A percentile compares a stretch with the other conserved stretches of the same genome.
Conservation (phyloP, 2,329 filamentous ascomycete genomes). For the Trichoderma koningiopsis region DNA sequence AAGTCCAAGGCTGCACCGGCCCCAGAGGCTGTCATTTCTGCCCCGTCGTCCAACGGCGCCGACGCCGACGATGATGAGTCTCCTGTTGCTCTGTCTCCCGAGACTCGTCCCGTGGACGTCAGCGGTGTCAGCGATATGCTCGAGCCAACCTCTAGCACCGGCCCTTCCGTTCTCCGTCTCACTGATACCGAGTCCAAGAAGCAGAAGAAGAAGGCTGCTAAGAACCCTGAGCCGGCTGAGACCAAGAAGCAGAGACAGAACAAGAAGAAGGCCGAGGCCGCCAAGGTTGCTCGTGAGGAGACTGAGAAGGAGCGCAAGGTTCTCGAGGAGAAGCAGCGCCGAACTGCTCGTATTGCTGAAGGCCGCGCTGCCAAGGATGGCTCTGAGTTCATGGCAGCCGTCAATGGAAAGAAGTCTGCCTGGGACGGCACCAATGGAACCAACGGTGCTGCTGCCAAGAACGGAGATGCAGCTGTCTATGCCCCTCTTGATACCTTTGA, state of each 20-base stretch:
- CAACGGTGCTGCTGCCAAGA: slow-evolving; percentile 32
- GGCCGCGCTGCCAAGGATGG: slow-evolving; percentile 84
- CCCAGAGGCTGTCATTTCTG: slow-evolving; percentile 10
- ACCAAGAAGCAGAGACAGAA: slow-evolving; percentile 97
- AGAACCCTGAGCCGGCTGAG: slow-evolving; percentile 68
- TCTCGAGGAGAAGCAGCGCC: slow-evolving; percentile 79
- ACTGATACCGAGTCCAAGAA: slow-evolving; percentile 67
- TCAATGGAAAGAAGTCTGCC: slow-evolving; percentile 45
- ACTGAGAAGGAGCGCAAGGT: slow-evolving; percentile 77
- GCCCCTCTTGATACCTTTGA: slow-evolving; percentile 64
- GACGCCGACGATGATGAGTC: slow-evolving; percentile 82
- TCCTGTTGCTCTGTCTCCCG: slow-evolving; percentile 45
- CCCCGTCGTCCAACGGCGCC: slow-evolving; percentile 70
- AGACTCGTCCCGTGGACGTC: slow-evolving; percentile 57
- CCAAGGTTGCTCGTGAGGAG: slow-evolving; percentile 73
- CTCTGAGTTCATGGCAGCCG: slow-evolving; percentile 55
- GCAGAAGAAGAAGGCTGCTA: slow-evolving; percentile 65
- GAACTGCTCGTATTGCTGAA: slow-evolving; percentile 77
- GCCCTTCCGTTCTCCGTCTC: slow-evolving; percentile 76
- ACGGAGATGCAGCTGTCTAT: slow-evolving; percentile 41
- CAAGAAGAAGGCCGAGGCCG: slow-evolving; percentile 80
- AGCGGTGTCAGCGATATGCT: slow-evolving; percentile 90
- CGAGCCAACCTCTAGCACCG: slow-evolving; percentile 65
- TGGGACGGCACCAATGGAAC: slow-evolving; percentile 43
- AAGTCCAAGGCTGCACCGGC: slow-evolving; percentile 49